These are phyloP conservation scores for Zizania palustris DNA, from an alignment of 202 grass and related monocot species.

Conservation along the genomic window DNA sequence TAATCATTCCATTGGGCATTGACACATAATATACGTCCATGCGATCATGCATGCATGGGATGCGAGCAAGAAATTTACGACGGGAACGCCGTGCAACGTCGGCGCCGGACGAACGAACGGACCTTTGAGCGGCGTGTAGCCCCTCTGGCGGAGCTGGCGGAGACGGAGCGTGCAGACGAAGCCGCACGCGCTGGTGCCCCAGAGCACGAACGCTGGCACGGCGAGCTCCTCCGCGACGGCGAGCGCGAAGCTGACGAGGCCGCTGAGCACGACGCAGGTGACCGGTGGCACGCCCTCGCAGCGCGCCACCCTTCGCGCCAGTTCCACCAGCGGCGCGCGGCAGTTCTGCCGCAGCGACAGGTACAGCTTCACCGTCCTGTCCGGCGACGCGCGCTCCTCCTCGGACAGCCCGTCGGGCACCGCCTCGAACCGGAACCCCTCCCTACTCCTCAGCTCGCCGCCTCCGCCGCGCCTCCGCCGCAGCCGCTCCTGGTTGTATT, in stretches of 20 bases:
- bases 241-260: conserved; percentile 75
- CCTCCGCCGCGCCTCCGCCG: not conserved
- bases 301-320: conserved; percentile 38
- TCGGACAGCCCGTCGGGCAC: conserved; percentile 67
- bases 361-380: conserved; percentile 48
- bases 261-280: conserved; percentile 67
- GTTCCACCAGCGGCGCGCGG: conserved; percentile 38
- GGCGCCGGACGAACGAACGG: not conserved
- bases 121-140: conserved; percentile 82
- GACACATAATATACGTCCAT: not conserved
- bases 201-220: conserved; percentile 66
- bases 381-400: conserved; percentile 36
- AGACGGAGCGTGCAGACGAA: conserved; percentile 62
- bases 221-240: conserved; percentile 47
- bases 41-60: conserved; percentile 2
- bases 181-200: conserved; percentile 71
- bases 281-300: conserved; percentile 39
- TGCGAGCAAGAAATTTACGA: not conserved
- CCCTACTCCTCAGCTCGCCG: conserved; percentile 2
- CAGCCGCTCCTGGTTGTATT: conserved; percentile 69
- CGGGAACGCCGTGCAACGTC: not conserved
- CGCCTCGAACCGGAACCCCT: conserved; percentile 54
- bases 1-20: not conserved
- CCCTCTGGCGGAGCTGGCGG: conserved; percentile 49
- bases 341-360: conserved; percentile 45